Evolutionary conservation across 768 basidiomycete species (phyloP).

Genomic region (Leccinellum albellum): DNA sequence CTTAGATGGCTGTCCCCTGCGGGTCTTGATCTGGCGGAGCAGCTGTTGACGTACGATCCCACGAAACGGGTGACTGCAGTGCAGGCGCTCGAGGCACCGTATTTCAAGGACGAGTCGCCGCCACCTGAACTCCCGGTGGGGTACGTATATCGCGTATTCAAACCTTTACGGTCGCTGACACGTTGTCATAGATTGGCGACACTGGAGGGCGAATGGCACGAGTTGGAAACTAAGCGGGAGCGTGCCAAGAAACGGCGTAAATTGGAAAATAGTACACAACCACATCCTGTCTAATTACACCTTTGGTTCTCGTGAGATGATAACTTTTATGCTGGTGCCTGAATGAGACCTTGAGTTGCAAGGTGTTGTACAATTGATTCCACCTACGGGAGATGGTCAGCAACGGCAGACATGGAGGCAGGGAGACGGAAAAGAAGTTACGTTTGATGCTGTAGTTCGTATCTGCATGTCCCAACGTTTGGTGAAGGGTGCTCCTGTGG

Average conservation of each 20-base stretch:
- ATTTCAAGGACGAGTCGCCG: conserved; percentile 83
- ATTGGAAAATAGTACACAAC: conserved; percentile 47
- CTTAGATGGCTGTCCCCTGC: conserved; percentile 81
- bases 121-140: conserved; percentile 67
- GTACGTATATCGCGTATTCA: conserved; percentile 45
- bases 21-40: conserved; percentile 83
- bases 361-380: conserved; percentile 85
- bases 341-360: conserved; percentile 66
- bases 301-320: conserved; percentile 12
- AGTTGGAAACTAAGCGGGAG: conserved; percentile 92
- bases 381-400: conserved; percentile 44
- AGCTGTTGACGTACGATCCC: conserved; percentile 79
- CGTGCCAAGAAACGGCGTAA: conserved; percentile 76
- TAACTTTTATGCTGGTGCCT: conserved; percentile 21
- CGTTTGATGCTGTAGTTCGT: conserved; percentile 81
- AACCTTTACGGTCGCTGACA: conserved; percentile 2
- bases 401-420: neutral
- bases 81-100: conserved; percentile 77
- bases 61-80: conserved; percentile 66
- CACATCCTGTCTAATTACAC: conserved; percentile 33
- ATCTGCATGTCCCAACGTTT: conserved; percentile 97
- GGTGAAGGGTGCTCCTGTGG: conserved; percentile 85
- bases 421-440: conserved; percentile 33
- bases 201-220: conserved; percentile 96
- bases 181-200: conserved; percentile 55